Evolutionary conservation across 2,329 filamentous ascomycete genomes (phyloP).

Genomic region (Talaromyces sp.): DNA sequence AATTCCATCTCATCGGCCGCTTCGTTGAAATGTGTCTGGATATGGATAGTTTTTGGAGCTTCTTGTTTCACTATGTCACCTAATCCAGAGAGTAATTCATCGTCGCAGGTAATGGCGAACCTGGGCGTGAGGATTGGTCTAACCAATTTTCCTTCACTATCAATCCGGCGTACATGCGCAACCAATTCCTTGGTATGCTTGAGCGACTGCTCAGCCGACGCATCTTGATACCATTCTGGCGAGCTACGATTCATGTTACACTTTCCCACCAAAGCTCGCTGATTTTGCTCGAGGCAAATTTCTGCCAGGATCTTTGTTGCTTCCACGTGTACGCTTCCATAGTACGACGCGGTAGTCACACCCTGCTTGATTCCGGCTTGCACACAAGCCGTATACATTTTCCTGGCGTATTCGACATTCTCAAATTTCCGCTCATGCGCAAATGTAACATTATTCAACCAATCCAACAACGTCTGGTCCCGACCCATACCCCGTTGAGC

Average conservation of each 20-base stretch:
- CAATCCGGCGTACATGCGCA: slow-evolving; percentile 45
- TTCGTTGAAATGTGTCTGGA: slow-evolving; percentile 68
- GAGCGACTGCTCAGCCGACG: slow-evolving; percentile 46
- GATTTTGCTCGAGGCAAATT: slow-evolving; percentile 30
- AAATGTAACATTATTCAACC: slow-evolving; percentile 63
- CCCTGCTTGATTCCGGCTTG: slow-evolving; percentile 57
- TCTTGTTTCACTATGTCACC: slow-evolving; percentile 52
- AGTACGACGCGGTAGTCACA: slow-evolving; percentile 37
- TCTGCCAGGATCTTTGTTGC: slow-evolving; percentile 33
- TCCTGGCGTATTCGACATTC: slow-evolving; percentile 52
- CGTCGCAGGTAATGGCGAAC: slow-evolving; percentile 60
- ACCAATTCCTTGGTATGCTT: slow-evolving; percentile 51
- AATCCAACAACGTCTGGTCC: slow-evolving; percentile 50
- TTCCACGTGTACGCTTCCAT: slow-evolving; percentile 31
- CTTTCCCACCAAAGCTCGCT: slow-evolving; percentile 36
- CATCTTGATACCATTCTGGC: slow-evolving; percentile 54
- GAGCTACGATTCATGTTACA: slow-evolving; percentile 39
- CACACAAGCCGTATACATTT: slow-evolving; percentile 53
- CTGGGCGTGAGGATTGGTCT: slow-evolving; percentile 55
- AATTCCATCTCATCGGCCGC: slow-evolving; percentile 58
- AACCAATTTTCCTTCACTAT: slow-evolving; percentile 46
- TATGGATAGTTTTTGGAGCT: slow-evolving; percentile 43
- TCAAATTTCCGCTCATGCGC: slow-evolving; percentile 60
- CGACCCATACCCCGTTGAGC: slow-evolving; percentile 45
- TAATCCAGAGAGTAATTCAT: slow-evolving; percentile 53